Percentiles rank a stretch among this genome's conserved stretches.
These are phyloP conservation scores for Zoysia japonica DNA, from an alignment of 176 grass and related monocot genomes.

Conservation along the genomic window DNA sequence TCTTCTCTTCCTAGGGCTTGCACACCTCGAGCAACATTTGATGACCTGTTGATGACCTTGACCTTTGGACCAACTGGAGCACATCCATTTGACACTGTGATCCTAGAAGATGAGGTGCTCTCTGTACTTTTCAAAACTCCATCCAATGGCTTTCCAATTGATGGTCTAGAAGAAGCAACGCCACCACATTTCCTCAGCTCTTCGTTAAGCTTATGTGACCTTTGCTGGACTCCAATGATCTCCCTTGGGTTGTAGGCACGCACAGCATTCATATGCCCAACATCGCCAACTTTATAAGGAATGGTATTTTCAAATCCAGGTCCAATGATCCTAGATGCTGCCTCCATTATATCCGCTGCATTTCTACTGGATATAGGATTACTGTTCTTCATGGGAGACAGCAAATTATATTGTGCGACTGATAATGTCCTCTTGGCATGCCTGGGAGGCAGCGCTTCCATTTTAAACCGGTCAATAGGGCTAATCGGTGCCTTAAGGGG, in stretches of 20 bases:
- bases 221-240: conserved; percentile 38
- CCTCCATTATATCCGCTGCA: conserved; percentile 85
- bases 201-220: conserved; percentile 50
- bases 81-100: conserved; percentile 37
- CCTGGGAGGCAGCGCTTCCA: conserved; percentile 68
- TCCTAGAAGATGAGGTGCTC: conserved; percentile 35
- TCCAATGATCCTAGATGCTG: conserved; percentile 68
- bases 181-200: conserved; percentile 28
- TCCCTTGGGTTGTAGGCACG: conserved; percentile 51
- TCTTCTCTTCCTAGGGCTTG: conserved; percentile 54
- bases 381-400: conserved; percentile 61
- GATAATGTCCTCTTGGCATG: conserved; percentile 57
- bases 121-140: conserved; percentile 36
- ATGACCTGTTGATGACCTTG: conserved; percentile 34
- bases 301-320: conserved; percentile 45
- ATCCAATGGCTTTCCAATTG: conserved; percentile 44
- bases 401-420: conserved; percentile 54
- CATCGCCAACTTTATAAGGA: conserved; percentile 38
- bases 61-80: conserved; percentile 53
- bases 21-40: conserved; percentile 37
- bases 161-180: conserved; percentile 26
- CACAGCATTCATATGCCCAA: conserved; percentile 35
- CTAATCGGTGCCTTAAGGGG: conserved; percentile 75
- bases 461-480: conserved; percentile 79
- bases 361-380: conserved; percentile 58